These are phyloP conservation scores for Penicillium argentinense DNA, from an alignment of 495 filamentous ascomycete genomes.

Conservation along the genomic window DNA sequence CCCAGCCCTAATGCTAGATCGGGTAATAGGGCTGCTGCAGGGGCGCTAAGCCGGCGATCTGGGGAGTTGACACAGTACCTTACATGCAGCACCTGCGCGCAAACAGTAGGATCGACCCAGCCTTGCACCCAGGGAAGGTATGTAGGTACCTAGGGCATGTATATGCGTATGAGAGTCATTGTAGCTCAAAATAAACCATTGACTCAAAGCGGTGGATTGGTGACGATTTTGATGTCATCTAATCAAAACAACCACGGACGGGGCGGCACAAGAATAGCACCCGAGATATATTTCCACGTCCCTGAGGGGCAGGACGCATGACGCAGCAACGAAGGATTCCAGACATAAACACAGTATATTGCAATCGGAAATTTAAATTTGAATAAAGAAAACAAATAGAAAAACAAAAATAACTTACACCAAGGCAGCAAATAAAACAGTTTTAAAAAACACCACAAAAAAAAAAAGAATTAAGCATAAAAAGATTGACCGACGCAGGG, in stretches of 20 bases:
- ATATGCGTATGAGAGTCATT: too few relatives aligned
- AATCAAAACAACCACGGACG: background rate
- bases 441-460: conserved; percentile 1
- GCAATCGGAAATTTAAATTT: background rate
- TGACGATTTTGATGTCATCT: background rate
- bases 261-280: background rate
- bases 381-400: background rate
- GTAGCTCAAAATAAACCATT: too few relatives aligned
- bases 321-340: background rate
- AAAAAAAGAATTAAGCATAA: conserved; percentile 13
- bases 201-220: background rate
- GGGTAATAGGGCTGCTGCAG: conserved; percentile 26
- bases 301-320: background rate
- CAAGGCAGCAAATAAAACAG: background rate
- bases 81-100: too few relatives aligned
- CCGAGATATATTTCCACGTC: background rate
- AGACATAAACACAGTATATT: background rate
- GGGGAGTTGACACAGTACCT: too few relatives aligned
- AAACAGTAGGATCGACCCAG: too few relatives aligned
- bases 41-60: conserved; percentile 8
- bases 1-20: conserved; percentile 24
- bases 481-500: conserved; percentile 44
- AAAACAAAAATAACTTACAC: conserved; percentile 1
- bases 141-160: too few relatives aligned
- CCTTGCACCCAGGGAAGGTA: too few relatives aligned